A percentile compares a stretch with the other conserved stretches of the same genome.
phyloP scores from a whole-genome alignment of 768 basidiomycete genomes.

The Rhizopogon rudus region DNA sequence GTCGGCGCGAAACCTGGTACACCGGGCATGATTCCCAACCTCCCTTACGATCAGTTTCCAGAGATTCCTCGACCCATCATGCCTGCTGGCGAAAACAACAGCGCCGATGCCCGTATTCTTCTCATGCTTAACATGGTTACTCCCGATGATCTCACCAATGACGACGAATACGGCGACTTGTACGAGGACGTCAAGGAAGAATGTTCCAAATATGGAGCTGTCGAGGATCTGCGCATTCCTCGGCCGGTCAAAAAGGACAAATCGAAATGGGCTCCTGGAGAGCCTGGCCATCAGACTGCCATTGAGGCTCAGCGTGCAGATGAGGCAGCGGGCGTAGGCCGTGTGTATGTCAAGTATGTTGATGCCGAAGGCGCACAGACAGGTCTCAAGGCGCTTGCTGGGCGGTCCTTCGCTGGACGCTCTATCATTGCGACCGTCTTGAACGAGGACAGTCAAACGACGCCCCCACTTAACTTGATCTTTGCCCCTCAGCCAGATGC shows the following conservation, averaged over 20 bases:
- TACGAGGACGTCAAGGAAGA: constrained; percentile 94
- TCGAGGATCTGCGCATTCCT: constrained; percentile 86
- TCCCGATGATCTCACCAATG: constrained; percentile 83
- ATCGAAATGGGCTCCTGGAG: constrained; percentile 66
- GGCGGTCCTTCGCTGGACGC: constrained; percentile 80
- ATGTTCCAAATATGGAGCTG: constrained; percentile 71
- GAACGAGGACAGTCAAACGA: constrained; percentile 79
- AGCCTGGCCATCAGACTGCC: constrained; percentile 52
- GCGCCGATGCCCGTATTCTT: constrained; percentile 71
- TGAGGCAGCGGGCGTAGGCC: constrained; percentile 89
- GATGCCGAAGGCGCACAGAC: constrained; percentile 54
- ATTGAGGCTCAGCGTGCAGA: constrained; percentile 70
- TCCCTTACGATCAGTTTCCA: constrained; percentile 78
- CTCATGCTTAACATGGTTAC: constrained; percentile 99
- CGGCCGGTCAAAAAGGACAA: constrained; percentile 86
- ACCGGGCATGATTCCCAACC: constrained; percentile 52
- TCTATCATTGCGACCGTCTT: constrained; percentile 85
- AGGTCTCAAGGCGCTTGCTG: constrained; percentile 86
- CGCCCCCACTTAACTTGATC: constrained; percentile 76
- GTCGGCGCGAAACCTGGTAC: constrained; percentile 82
- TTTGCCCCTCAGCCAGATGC: constrained; percentile 83
- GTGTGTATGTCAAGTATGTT: constrained; percentile 89
- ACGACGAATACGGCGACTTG: constrained; percentile 91
- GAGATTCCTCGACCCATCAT: constrained; percentile 85
- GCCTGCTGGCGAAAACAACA: constrained; percentile 69